Conservation (phyloP, 768 basidiomycete genomes). For the Macrolepiota albuminosa region DNA sequence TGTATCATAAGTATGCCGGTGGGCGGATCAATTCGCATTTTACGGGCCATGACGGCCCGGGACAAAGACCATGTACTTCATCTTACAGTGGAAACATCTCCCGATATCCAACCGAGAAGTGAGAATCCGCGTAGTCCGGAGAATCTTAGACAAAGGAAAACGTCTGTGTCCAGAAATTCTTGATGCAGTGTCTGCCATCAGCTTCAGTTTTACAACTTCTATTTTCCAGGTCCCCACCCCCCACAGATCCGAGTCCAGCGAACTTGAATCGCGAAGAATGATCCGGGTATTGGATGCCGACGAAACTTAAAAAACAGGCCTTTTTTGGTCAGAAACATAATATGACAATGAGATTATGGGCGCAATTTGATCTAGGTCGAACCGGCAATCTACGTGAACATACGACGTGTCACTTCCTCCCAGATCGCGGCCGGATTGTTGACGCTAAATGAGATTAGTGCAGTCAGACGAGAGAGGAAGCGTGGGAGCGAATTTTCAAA, state of each 20-base stretch:
- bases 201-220: not conserved
- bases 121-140: conserved; percentile 4
- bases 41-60: not conserved
- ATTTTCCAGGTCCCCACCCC: conserved; percentile 1
- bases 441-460: conserved; percentile 33
- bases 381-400: conserved; percentile 13
- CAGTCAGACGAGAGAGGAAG: conserved; percentile 1
- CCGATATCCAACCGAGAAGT: not conserved
- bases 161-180: conserved; percentile 2
- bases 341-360: not conserved
- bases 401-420: conserved; percentile 36
- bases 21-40: not conserved
- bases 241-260: not conserved
- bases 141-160: not conserved
- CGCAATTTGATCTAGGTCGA: conserved; percentile 3
- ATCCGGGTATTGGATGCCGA: conserved; percentile 5
- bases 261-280: conserved; percentile 4
- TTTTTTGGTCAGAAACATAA: not conserved
- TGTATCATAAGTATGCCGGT: not conserved
- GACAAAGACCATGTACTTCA: not conserved
- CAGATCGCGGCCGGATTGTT: conserved; percentile 55
- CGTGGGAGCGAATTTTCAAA: conserved; percentile 1
- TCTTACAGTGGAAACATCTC: not conserved
- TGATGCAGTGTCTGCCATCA: not conserved
- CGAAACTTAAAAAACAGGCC: conserved; percentile 3